Percentiles rank a stretch among this genome's conserved stretches.
Conservation (phyloP, 495 filamentous ascomycete species). For the Xylaria cubensis region DNA sequence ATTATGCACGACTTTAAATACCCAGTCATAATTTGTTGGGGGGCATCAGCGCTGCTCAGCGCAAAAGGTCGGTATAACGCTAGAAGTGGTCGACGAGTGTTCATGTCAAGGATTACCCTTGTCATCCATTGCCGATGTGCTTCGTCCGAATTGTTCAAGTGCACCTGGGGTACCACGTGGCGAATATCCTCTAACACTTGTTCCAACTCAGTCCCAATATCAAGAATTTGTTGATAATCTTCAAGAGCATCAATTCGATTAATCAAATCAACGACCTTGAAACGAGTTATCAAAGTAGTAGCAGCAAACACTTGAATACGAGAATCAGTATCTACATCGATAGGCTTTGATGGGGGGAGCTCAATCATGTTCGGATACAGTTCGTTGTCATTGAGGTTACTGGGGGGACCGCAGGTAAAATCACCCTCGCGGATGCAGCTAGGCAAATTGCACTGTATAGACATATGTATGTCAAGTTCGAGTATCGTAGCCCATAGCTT, state of each 20-base stretch:
- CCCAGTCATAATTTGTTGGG: conserved; percentile 42
- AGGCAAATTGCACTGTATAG: conserved; percentile 47
- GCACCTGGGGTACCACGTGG: conserved; percentile 39
- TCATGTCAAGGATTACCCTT: conserved; percentile 43
- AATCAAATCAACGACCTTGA: conserved; percentile 42
- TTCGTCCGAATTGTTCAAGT: conserved; percentile 34
- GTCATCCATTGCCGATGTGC: conserved; percentile 42
- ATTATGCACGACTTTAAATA: conserved; percentile 49
- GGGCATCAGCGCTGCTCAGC: conserved; percentile 40
- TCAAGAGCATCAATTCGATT: conserved; percentile 44
- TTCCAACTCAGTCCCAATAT: conserved; percentile 46
- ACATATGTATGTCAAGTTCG: conserved; percentile 48
- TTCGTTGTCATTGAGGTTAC: conserved; percentile 45
- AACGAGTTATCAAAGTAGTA: conserved; percentile 41
- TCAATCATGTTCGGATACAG: conserved; percentile 38
- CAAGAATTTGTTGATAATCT: conserved; percentile 44
- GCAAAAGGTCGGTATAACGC: conserved; percentile 51
- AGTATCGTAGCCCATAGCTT: conserved; percentile 48
- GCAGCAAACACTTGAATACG: conserved; percentile 47
- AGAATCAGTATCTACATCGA: conserved; percentile 43
- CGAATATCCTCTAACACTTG: conserved; percentile 46
- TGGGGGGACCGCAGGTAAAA: conserved; percentile 44
- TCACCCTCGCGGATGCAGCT: conserved; percentile 46
- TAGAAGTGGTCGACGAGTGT: conserved; percentile 45
- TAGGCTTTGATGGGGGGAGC: conserved; percentile 42